phyloP scores from a whole-genome alignment of 441 rosid genomes.

The Erodium moschatum region DNA sequence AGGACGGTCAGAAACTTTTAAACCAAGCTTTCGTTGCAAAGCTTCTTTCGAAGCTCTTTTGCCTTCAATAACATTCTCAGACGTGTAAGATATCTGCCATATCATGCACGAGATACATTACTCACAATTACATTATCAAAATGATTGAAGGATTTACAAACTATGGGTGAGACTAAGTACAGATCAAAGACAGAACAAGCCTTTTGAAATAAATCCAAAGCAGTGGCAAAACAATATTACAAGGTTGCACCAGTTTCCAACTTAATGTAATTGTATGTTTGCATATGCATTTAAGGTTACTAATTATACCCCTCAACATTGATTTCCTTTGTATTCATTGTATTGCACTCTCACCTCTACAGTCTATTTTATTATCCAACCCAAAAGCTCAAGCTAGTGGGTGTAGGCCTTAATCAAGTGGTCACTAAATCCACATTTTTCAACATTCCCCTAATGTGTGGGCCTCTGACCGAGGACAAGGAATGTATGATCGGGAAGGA shows the following conservation, averaged over 20 bases:
- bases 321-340: background rate
- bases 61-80: constrained; percentile 79
- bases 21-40: constrained; percentile 68
- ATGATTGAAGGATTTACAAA: constrained; percentile 11
- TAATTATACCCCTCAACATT: background rate
- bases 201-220: background rate
- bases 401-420: too few species aligned
- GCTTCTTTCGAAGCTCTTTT: constrained; percentile 86
- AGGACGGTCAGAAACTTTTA: constrained; percentile 58
- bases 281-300: background rate
- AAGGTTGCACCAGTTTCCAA: background rate
- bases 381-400: background rate
- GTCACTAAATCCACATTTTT: too few species aligned
- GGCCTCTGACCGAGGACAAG: background rate
- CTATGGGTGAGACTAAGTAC: constrained; percentile 7
- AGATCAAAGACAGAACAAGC: background rate
- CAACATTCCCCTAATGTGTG: too few species aligned
- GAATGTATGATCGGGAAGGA: too few species aligned
- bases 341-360: background rate
- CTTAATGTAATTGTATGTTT: background rate
- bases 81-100: constrained; percentile 61
- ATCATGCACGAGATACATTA: constrained; percentile 17
- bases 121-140: constrained; percentile 11
- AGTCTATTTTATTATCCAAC: background rate
- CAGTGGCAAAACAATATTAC: background rate